These are phyloP conservation scores for Trichoderma gamsii DNA, from an alignment of 495 filamentous ascomycete species.

Conservation along the genomic window DNA sequence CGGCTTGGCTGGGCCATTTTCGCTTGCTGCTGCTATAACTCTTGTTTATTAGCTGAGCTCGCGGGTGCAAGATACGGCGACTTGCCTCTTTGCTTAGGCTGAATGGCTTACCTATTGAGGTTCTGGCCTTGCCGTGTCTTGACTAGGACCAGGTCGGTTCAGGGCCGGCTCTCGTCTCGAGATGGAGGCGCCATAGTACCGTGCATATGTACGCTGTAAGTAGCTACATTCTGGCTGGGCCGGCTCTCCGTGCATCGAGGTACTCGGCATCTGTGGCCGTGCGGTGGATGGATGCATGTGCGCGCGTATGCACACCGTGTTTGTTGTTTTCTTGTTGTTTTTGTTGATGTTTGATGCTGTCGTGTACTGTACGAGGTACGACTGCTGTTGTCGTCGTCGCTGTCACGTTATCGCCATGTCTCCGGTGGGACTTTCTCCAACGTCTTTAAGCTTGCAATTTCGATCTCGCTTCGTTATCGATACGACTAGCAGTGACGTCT, in stretches of 20 bases:
- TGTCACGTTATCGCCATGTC: background rate
- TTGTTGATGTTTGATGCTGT: background rate
- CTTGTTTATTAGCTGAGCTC: background rate
- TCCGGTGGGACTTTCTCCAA: background rate
- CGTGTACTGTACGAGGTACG: background rate
- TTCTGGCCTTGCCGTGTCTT: constrained; percentile 11
- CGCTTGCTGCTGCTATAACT: background rate
- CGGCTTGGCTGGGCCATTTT: background rate
- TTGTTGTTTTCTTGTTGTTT: background rate
- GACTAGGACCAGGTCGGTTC: constrained; percentile 8
- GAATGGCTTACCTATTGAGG: constrained; percentile 7
- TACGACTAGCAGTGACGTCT: background rate
- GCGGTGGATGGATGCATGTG: background rate
- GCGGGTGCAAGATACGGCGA: constrained; percentile 8
- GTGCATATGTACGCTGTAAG: background rate
- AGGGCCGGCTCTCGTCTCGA: constrained; percentile 10
- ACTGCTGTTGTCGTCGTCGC: background rate
- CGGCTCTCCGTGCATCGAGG: background rate
- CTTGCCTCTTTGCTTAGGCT: constrained; percentile 10
- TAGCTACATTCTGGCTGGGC: background rate
- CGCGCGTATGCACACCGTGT: background rate
- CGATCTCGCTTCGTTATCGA: constrained; percentile 3
- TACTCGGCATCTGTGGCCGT: background rate
- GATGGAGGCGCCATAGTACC: constrained; percentile 1
- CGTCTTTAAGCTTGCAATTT: background rate